Percentiles rank a stretch among this genome's conserved stretches.
phyloP scores from a whole-genome alignment of 2,329 filamentous ascomycete species.

The Fusarium setosum region DNA sequence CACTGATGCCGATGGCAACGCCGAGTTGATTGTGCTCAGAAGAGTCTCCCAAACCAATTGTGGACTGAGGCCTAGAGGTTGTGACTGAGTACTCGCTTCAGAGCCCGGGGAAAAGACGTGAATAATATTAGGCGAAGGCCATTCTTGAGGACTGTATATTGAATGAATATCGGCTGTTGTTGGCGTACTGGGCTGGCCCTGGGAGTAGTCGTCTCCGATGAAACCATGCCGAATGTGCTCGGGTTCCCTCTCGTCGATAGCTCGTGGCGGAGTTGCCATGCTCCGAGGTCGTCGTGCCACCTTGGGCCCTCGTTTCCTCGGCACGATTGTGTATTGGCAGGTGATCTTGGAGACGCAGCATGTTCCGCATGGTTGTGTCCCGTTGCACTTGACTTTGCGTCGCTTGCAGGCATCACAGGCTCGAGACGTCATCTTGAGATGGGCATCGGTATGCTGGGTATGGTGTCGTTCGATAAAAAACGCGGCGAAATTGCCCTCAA shows the following conservation, averaged over 20 bases:
- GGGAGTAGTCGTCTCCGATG: background rate
- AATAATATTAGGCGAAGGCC: background rate
- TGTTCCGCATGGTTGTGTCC: background rate
- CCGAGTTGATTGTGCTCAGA: background rate
- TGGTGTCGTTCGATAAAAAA: background rate
- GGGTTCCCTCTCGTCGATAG: background rate
- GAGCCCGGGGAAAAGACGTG: background rate
- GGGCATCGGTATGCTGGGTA: background rate
- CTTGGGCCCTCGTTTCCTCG: background rate
- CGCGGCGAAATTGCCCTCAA: background rate
- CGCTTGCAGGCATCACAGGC: background rate
- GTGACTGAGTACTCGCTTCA: background rate
- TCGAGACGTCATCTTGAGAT: background rate
- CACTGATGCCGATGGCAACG: background rate
- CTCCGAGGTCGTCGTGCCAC: background rate
- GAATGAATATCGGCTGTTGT: background rate
- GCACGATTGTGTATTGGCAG: background rate
- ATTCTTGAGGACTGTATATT: background rate
- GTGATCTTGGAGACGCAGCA: background rate
- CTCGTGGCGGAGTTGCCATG: background rate
- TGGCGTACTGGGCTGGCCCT: background rate
- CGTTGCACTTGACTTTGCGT: conserved; percentile 1
- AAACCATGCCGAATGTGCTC: background rate
- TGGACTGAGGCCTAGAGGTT: background rate
- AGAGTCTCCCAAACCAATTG: background rate